Conservation (phyloP, 176 grass and related monocot species). For the Calamus simplicifolius region DNA sequence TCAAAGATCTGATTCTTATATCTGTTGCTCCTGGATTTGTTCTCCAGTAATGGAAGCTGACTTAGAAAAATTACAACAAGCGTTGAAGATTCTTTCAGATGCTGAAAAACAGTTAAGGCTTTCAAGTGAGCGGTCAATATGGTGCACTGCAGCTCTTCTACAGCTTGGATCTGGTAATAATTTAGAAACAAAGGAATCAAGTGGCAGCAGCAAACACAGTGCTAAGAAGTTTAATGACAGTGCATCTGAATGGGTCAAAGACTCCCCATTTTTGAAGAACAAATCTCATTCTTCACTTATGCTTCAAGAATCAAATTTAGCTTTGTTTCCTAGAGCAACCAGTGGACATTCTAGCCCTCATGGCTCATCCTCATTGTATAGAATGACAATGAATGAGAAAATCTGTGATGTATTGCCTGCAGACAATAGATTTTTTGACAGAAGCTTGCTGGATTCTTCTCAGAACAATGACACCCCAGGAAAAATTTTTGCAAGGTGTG, state of each 20-base stretch:
- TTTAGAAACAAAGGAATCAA: conserved; percentile 62
- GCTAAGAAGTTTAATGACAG: conserved; percentile 39
- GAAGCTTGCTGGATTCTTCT: conserved; percentile 26
- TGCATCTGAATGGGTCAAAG: conserved; percentile 34
- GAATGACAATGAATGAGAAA: conserved; percentile 19
- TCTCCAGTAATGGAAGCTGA: conserved; percentile 83
- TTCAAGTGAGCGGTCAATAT: conserved; percentile 89
- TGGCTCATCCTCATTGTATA: conserved; percentile 28
- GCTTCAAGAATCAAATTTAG: conserved; percentile 29
- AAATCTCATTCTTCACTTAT: conserved; percentile 28
- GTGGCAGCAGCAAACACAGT: conserved; percentile 51
- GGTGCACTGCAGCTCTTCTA: conserved; percentile 91
- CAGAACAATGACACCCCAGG: conserved; percentile 21
- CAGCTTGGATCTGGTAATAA: conserved; percentile 79
- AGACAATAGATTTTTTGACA: conserved; percentile 52
- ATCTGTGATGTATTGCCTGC: conserved; percentile 3
- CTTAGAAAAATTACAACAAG: conserved; percentile 89
- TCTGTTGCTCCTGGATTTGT: not conserved
- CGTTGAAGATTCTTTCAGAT: conserved; percentile 92
- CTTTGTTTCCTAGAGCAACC: conserved; percentile 29
- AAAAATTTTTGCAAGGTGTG: conserved; percentile 18
- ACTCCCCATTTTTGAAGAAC: conserved; percentile 42
- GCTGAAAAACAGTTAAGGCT: conserved; percentile 93
- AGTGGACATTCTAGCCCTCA: conserved; percentile 21
- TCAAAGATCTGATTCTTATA: not conserved